Evolutionary conservation across 257 asterid genomes (phyloP).

Genomic region (Misopates orontium): DNA sequence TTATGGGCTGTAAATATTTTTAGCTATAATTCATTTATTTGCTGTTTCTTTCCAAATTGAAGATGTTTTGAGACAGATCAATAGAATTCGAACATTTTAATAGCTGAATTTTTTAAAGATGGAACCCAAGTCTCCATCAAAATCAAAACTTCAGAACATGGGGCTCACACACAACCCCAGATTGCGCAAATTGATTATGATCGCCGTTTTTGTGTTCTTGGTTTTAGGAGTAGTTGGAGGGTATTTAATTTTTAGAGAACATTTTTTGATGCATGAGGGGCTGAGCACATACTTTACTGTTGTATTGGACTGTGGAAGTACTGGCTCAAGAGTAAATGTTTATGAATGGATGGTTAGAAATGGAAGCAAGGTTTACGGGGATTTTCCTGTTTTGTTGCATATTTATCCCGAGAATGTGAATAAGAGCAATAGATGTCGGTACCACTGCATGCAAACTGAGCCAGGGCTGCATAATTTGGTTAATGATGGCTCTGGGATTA

Average conservation of each 20-base stretch:
- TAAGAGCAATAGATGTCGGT: conserved; percentile 51
- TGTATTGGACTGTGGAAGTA: conserved; percentile 87
- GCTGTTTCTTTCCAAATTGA: no score
- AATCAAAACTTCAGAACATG: conserved; percentile 44
- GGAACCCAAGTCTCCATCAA: conserved; percentile 76
- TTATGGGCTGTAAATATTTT: no score
- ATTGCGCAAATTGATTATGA: conserved; percentile 32
- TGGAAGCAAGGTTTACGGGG: conserved; percentile 28
- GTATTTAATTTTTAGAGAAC: conserved; percentile 29
- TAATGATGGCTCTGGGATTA: conserved; percentile 48
- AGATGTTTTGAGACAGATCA: conserved; percentile 2
- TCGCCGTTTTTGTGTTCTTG: conserved; percentile 35
- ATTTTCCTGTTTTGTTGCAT: conserved; percentile 58
- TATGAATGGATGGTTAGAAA: conserved; percentile 55
- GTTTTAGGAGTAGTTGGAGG: conserved; percentile 39
- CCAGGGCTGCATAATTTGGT: conserved; percentile 80
- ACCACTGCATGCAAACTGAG: conserved; percentile 80
- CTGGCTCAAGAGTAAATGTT: conserved; percentile 78
- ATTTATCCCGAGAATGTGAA: conserved; percentile 53
- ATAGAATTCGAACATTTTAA: conserved; percentile 5
- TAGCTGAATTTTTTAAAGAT: no score
- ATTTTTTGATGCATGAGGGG: conserved; percentile 21
- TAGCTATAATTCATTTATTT: no score
- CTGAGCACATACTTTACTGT: conserved; percentile 53
- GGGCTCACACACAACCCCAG: conserved; percentile 32